Percentiles rank a stretch among this genome's conserved stretches.
These are phyloP conservation scores for Aspergillus carlsbadensis DNA, from an alignment of 495 filamentous ascomycete species.

Conservation along the genomic window DNA sequence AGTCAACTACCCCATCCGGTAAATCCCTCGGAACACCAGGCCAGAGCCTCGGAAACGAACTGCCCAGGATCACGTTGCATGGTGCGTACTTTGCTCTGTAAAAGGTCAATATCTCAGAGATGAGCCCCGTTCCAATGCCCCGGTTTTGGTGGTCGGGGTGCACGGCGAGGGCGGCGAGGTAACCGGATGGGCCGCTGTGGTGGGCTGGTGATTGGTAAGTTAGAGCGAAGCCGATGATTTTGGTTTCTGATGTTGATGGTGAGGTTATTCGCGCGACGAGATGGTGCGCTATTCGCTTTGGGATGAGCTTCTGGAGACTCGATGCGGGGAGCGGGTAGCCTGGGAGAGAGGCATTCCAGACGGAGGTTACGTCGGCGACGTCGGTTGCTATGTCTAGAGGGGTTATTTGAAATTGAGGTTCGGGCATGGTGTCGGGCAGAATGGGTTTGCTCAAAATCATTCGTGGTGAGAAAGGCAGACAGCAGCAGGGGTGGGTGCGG, in stretches of 20 bases:
- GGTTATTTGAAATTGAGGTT: conserved; percentile 16
- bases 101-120: conserved; percentile 33
- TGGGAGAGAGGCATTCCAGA: conserved; percentile 45
- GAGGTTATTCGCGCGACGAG: conserved; percentile 32
- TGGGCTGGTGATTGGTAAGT: conserved; percentile 30
- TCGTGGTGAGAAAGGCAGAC: too few relatives aligned
- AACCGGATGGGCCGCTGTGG: conserved; percentile 23
- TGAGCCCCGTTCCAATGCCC: conserved; percentile 44
- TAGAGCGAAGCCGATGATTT: conserved; percentile 46
- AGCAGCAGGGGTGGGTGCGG: too few relatives aligned
- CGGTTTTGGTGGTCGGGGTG: conserved; percentile 34
- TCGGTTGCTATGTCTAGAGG: conserved; percentile 28
- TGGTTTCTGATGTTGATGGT: background rate
- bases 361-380: conserved; percentile 25
- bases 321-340: conserved; percentile 34
- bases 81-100: conserved; percentile 26
- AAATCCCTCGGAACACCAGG: conserved; percentile 46
- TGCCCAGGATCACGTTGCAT: conserved; percentile 37
- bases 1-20: conserved; percentile 32
- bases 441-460: too few relatives aligned
- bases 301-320: conserved; percentile 30
- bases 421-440: too few relatives aligned
- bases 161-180: conserved; percentile 45
- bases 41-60: conserved; percentile 50
- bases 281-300: conserved; percentile 28